Evolutionary conservation across 1,284 basidiomycete genomes (phyloP), one percentile per base, ranked within the genome.

Genomic region (Cystobasidium pallidum): DNA sequence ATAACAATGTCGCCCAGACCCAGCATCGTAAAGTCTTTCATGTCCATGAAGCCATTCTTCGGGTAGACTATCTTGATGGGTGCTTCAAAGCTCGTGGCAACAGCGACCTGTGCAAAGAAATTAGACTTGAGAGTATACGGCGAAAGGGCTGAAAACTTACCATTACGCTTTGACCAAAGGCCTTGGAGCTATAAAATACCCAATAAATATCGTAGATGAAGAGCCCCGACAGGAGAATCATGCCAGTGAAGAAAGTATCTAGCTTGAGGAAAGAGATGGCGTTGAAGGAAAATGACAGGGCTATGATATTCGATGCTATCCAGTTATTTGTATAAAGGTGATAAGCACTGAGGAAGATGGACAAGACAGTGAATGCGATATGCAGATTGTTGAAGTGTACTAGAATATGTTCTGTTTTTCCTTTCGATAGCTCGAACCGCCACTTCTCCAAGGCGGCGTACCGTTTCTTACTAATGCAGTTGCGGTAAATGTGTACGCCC

Each of bases 51-150:
- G 84, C 71, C 66, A 32, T 73, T 74, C 78, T 91, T 92, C 0
- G 92, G 89, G 86, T 90, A 94, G 45, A 94, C 83, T 43, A 95
- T 80, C 82, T 95, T 95, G 82, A 95, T 96, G 15, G 95, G 95
- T n/a, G 90, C 88, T 77, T 98, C 94, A 71, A 98, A 87, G 70
- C 86, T 88, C 41, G 90, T 94, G 0, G 95, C 95, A 0, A 98
- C 95, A 76, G 89, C 88, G 36, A 94, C 89, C 67, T 70, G n/a
- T 10, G 32, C 17, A 10, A 24, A 45, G 13, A 19, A 15, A 45
- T n/a, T 17, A 45, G 43, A 45, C n/a, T 17, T 15, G 7, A 8
- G 11, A 45, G 11, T 3, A 45, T 45, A 11, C 19, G n/a, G 6
- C 15, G 43, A 45, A 6, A 45, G n/a, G 19, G 43, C 43, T 8